phyloP scores from a whole-genome alignment of 768 basidiomycete species.

The Harrya chromipes region DNA sequence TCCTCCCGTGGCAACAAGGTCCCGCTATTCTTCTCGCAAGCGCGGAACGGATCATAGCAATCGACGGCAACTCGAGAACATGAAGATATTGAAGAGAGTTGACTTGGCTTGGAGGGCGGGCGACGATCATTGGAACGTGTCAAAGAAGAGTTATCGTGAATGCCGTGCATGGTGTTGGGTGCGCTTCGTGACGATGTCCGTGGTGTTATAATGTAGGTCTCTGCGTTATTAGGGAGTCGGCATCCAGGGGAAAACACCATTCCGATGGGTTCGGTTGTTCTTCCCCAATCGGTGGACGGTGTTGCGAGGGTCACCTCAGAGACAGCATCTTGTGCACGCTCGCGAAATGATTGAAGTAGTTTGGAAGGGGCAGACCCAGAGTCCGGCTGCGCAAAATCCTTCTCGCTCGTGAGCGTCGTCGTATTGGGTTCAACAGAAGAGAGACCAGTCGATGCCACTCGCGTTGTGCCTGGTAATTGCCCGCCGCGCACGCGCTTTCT shows the following conservation, averaged over 20 bases:
- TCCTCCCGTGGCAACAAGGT: neutral
- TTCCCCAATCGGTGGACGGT: slow-evolving; percentile 4
- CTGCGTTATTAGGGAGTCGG: neutral
- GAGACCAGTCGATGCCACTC: neutral
- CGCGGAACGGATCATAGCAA: slow-evolving; percentile 1
- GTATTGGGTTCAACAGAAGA: neutral
- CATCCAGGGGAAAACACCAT: neutral
- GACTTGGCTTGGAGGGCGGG: neutral
- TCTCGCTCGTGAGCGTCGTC: neutral
- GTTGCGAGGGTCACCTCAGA: slow-evolving; percentile 6
- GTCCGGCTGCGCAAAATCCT: slow-evolving; percentile 2
- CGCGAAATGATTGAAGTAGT: neutral
- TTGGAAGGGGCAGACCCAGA: slow-evolving; percentile 2
- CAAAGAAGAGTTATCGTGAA: slow-evolving; percentile 3
- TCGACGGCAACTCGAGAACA: neutral
- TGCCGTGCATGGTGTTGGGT: neutral
- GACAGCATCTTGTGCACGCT: neutral
- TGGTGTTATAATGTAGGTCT: slow-evolving; percentile 17
- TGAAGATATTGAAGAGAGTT: neutral
- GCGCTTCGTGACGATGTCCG: slow-evolving; percentile 8
- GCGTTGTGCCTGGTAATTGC: neutral
- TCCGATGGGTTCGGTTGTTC: neutral
- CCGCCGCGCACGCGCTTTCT: slow-evolving; percentile 14
- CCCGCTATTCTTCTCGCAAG: neutral
- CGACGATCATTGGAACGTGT: neutral